Base-by-base conservation (phyloP, 306 rosid species). In the Echinosophora koreensis region DNA sequence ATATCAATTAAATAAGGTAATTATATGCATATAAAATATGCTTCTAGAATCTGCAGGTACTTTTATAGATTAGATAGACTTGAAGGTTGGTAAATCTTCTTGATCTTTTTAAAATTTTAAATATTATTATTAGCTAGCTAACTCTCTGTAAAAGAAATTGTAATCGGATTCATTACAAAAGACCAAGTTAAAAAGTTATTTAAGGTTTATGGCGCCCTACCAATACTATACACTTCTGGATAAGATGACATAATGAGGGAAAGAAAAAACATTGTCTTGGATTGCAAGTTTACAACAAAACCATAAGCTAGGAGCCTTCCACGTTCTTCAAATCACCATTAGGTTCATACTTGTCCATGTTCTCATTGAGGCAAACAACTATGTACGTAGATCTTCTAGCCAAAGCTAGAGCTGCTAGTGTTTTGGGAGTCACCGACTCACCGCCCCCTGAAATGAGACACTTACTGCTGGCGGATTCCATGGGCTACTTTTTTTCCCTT, bases 391-490 rank as follows among this genome's bases (percentile, higher is more conserved):
- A 42, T 42, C 4, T 42, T 42, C 49, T 35, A 3, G 5, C 38
- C 6, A 35, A 35, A 35, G 39, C 6, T 35, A 5, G 39, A 35
- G 39, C 39, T 35, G 39, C 6, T 35, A 5, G 50, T 44, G 50
- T 9, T 66, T 66, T 5, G 49, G 50, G 69, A 16, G 51, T 16
- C 50, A 13, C 2, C 22, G 1, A 0, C 30, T 16, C 50, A 13
- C 2, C 22, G 1, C 22, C 30, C 49, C 49, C 42, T 38, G n/a
- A 63, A 63, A 35, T 1, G 1, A 35, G 4, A 1, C 70, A 46
- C 58, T 27, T 67, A 67, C 42, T 67, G 44, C n/a, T 67, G 59
- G 73, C 73, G 57, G 58, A 68, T 30, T 49, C 74, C 15, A 32
- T 50, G 62, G 63, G 17, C 50, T 0, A n/a, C 34, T 18, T 34